phyloP scores from a whole-genome alignment of 495 filamentous ascomycete species.

The Penicillium waksmanii region DNA sequence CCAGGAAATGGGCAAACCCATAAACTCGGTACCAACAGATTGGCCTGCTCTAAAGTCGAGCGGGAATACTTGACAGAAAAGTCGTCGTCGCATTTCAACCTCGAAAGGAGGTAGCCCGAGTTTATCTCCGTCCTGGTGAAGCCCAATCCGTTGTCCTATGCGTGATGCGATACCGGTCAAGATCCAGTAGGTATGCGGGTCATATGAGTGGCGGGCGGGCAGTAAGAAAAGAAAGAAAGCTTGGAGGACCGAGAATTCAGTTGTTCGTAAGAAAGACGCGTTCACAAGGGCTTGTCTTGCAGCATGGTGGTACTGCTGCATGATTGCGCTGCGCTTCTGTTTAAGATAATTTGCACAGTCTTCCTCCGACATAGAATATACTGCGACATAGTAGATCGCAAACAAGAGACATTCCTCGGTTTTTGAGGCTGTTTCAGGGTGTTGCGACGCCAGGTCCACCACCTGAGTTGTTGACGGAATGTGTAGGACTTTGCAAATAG shows the following conservation, averaged over 20 bases:
- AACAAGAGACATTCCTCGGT: conserved; percentile 47
- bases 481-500: conserved; percentile 68
- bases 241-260: conserved; percentile 35
- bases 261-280: conserved; percentile 38
- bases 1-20: conserved; percentile 24
- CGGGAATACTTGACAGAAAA: conserved; percentile 50
- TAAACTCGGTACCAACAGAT: conserved; percentile 27
- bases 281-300: conserved; percentile 30
- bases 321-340: conserved; percentile 14
- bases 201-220: conserved; percentile 35
- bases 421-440: conserved; percentile 32
- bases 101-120: conserved; percentile 50
- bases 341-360: conserved; percentile 31
- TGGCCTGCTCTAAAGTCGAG: conserved; percentile 43
- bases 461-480: conserved; percentile 52
- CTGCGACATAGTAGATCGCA: conserved; percentile 44
- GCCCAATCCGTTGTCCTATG: conserved; percentile 52
- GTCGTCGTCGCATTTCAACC: conserved; percentile 49
- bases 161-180: conserved; percentile 49
- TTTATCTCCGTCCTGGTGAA: conserved; percentile 51
- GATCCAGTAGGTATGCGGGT: conserved; percentile 42
- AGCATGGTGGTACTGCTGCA: conserved; percentile 28
- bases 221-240: conserved; percentile 36
- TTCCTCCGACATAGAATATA: conserved; percentile 35
- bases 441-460: conserved; percentile 36